Conservation (phyloP, 305 asterid species). For the Fraxinus ornus region DNA sequence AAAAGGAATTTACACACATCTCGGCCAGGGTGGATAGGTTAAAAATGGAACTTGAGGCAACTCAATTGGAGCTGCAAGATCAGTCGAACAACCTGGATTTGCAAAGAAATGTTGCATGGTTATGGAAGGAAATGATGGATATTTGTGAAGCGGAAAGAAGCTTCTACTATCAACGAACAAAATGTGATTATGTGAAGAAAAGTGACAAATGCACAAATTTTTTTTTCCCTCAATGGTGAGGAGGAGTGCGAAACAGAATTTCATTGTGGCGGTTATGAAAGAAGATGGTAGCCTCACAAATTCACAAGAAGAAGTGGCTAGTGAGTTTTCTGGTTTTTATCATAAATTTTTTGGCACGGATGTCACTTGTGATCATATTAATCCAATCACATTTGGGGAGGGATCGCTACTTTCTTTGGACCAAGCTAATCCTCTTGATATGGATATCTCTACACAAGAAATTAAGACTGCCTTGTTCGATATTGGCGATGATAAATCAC, state of each 20-base stretch:
- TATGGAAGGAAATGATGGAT: neutral
- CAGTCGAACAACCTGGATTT: too few relatives aligned
- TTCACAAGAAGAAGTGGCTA: neutral
- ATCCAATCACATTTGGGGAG: neutral
- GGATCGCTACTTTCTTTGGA: neutral
- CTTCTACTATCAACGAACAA: neutral
- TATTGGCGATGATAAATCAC: too few relatives aligned
- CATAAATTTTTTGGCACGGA: neutral
- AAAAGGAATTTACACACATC: neutral
- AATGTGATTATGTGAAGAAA: neutral
- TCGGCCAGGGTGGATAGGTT: neutral
- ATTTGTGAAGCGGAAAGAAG: neutral
- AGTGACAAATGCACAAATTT: neutral
- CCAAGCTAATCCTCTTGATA: neutral
- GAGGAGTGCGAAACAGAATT: too few relatives aligned
- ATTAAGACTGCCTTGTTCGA: too few relatives aligned
- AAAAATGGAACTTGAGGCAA: neutral
- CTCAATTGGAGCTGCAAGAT: neutral
- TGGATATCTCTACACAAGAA: neutral
- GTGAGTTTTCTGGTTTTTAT: neutral
- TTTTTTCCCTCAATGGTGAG: neutral
- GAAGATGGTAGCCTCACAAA: neutral
- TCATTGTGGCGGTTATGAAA: neutral
- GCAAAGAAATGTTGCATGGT: neutral
- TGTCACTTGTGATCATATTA: neutral